Conservation (phyloP, 140 eudicot genomes). For the Anethum foeniculum region DNA sequence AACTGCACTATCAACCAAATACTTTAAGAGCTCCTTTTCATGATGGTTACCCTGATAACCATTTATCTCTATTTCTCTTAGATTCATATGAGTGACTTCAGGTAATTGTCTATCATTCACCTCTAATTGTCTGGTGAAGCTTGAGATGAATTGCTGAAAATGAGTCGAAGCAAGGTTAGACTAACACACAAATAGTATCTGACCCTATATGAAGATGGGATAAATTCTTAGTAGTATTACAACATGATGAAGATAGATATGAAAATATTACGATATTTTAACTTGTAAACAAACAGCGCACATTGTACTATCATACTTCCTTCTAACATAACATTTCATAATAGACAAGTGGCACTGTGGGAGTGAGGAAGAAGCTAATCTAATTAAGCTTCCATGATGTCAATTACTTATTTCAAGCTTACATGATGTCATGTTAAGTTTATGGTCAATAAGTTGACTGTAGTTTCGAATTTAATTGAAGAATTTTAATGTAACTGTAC, state of each 20-base stretch:
- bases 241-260: neutral
- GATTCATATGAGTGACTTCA: constrained; percentile 16
- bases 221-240: neutral
- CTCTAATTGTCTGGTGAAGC: neutral
- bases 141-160: constrained; percentile 14
- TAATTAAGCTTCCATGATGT: neutral
- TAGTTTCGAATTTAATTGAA: neutral
- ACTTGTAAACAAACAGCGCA: neutral
- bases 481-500: neutral
- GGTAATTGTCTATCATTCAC: constrained; percentile 3
- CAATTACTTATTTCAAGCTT: neutral
- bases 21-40: constrained; percentile 19
- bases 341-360: neutral
- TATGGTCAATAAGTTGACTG: neutral
- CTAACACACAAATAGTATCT: neutral
- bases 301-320: neutral
- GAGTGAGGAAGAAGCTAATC: neutral
- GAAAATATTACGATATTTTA: neutral
- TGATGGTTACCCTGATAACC: constrained; percentile 20
- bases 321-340: neutral
- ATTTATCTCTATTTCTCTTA: constrained; percentile 12
- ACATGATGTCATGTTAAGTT: too few relatives aligned
- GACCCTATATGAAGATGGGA: neutral
- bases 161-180: neutral
- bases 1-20: constrained; percentile 12